Evolutionary conservation across 352 stramenopile genomes (phyloP), one percentile per base, ranked within the genome.

Genomic region (Phytophthora macrochlamydospora): DNA sequence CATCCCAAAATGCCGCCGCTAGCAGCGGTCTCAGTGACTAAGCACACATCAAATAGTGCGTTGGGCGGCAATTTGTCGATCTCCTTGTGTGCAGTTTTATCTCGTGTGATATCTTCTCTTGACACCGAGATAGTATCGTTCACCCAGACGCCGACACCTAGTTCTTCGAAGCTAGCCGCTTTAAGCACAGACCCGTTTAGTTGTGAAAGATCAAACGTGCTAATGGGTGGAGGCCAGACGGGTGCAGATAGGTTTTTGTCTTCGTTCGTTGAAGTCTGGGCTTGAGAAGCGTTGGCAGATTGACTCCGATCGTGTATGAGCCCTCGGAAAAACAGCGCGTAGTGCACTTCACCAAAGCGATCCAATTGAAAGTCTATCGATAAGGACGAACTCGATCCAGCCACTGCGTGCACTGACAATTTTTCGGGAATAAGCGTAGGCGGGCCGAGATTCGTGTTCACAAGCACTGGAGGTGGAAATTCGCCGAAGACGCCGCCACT

Each of bases 71-170:
- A 64, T 29, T 90, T 87, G 11, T 84, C 71, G 29, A 95, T 76
- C 46, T 78, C 65, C 69, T 92, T 95, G 59, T 79, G 65, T 0
- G 62, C 78, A 5, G 71, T n/a, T 24, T 85, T 82, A 30, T 63
- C 67, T 9, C 81, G 78, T 12, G 78, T 58, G 18, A 89, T 75
- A 51, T 95, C 81, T 35, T 95, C 87, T 55, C 85, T 62, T 0
- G 83, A 91, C 3, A 95, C 75, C 0, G 77, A 78, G 18, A 95
- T 87, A 4, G 85, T 91, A 11, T 81, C 84, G 46, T 95, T 95
- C 12, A 82, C 77, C 79, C 85, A 90, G 3, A 93, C 85, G 9
- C 85, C 87, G 7, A 62, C 65, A 2, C 80, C 79, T 9, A 95
- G 60, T 2, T 90, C 71, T 8, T 92, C 79, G 1, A 92, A 13